These are phyloP conservation scores for Fusarium dlaminii DNA, from an alignment of 2,329 filamentous ascomycete genomes.

Conservation along the genomic window DNA sequence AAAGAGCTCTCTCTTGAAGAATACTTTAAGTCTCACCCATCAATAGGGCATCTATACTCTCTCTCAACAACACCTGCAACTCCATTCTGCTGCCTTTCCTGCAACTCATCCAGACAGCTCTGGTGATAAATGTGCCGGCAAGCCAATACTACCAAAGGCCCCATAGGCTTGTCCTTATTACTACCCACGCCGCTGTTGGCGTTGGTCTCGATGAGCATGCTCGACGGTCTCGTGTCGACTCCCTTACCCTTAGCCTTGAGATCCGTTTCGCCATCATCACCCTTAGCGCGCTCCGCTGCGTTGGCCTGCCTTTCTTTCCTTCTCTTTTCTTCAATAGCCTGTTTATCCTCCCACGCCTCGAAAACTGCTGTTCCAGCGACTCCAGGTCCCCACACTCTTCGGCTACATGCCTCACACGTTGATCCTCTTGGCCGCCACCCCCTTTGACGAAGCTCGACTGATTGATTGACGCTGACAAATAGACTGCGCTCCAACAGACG, in stretches of 20 bases:
- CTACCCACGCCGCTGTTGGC: conserved; percentile 14
- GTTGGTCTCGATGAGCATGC: conserved; percentile 50
- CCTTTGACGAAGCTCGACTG: conserved; percentile 77
- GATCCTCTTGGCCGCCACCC: conserved; percentile 92
- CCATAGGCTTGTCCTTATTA: conserved; percentile 61
- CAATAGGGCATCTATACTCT: conserved; percentile 66
- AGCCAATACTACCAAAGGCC: conserved; percentile 72
- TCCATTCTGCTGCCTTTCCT: conserved; percentile 61
- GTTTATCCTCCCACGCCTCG: conserved; percentile 79
- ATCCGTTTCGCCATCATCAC: conserved; percentile 44
- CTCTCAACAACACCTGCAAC: conserved; percentile 57
- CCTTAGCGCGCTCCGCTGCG: conserved; percentile 51
- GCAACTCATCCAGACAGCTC: conserved; percentile 72
- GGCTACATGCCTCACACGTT: conserved; percentile 86
- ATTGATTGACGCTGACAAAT: conserved; percentile 82
- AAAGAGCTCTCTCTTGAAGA: conserved; percentile 13
- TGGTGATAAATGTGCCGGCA: conserved; percentile 78
- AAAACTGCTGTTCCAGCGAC: conserved; percentile 77
- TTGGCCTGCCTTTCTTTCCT: conserved; percentile 56
- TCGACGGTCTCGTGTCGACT: conserved; percentile 52
- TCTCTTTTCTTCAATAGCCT: conserved; percentile 57
- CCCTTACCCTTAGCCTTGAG: conserved; percentile 58
- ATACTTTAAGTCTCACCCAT: conserved; percentile 53
- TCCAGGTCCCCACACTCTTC: conserved; percentile 88
- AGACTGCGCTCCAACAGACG: conserved; percentile 87